Evolutionary conservation across 108 stramenopile species (phyloP), one percentile per base, ranked within the genome.

Genomic region (Asterionellopsis glacialis): DNA sequence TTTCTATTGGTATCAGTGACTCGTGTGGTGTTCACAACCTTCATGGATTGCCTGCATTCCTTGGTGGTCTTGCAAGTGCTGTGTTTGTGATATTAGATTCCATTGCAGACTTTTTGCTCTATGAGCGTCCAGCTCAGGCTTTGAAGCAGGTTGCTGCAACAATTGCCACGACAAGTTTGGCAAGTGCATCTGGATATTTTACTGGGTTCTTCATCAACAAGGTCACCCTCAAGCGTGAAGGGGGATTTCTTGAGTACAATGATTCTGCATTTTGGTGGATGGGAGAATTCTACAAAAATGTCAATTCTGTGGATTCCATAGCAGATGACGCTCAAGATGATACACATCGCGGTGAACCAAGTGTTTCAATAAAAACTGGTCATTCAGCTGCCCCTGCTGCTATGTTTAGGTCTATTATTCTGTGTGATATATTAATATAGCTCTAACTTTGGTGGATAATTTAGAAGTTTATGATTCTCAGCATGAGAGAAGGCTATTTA

Each of bases 1-100:
- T 27, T 16, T 61, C 65, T 40, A 57, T 59, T 57, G 69, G 65
- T 15, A 56, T 76, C 3, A 67, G 23, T 26, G 75, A 76, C 51
- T 70, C 75, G 11, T 76, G 75, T 27, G 75, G 75, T 38, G 75
- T 76, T 1, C 65, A 65, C 11, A 76, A 76, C 27, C 54, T 76
- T 45, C 75, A 76, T 53, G 75, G 75, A 33, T 70, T 48, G 12
- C 75, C 75, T 5, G 49, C 55, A 6, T 1, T 76, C 38, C 28
- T 70, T 13, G 75, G 69, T 21, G 75, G 61, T n/a, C 33, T 70
- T 27, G n/a, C 25, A 19, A 70, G 69, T 67, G 55, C 70, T 41
- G 59, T 67, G 28, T 61, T 71, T 44, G 69, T 70, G 12, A 27
- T 52, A 6, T 23, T 75, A 40, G 60, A 75, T 49, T 38, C 65